Base-by-base conservation (phyloP, 1,284 basidiomycete species). In the Exobasidium cylindrosporum region DNA sequence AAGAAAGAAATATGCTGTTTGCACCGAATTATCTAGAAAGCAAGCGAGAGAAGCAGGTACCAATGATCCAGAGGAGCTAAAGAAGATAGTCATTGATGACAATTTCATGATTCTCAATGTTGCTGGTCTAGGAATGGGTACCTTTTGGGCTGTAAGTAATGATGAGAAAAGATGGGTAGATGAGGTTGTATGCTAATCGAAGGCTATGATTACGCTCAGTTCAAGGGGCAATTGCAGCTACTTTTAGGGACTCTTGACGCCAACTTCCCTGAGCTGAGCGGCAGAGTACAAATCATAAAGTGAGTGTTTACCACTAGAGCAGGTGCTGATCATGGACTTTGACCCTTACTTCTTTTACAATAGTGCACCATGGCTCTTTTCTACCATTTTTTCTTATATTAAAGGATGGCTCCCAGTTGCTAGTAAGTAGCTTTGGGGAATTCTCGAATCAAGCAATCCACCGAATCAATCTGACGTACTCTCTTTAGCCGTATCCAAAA, bases 241-340 rank as follows among this genome's bases (percentile, higher is more conserved):
- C 63, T 79, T 40, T 58, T 79, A 13, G 13, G 21, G 6, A 68
- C 74, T 7, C 61, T 79, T 3, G 77, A 79, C 30, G 68, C 71
- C 54, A 79, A 79, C 55, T 79, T 74, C 54, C 77, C 77, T 4
- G 77, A 79, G 47, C 58, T 79, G 2, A 63, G 59, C 0, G 77
- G 77, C 0, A 60, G 72, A n/a, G 73, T 79, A 10, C 76, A 77
- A 61, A 77, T 79, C 60, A 79, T 79, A 61, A 78, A 78, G 35
- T 55, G 73, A 24, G 23, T 50, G 47, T 6, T n/a, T n/a, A 14
- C 14, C 43, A 14, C 43, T 13, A 46, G 35, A 40, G 35, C 35
- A 40, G 21, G 31, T 21, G 54, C 54, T 54, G 50, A 45, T 23
- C 50, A 7, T 23, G 23, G 54, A n/a, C n/a, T n/a, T n/a, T n/a